phyloP scores from a whole-genome alignment of 2,329 filamentous ascomycete species.

The Fusarium sulawesiense region DNA sequence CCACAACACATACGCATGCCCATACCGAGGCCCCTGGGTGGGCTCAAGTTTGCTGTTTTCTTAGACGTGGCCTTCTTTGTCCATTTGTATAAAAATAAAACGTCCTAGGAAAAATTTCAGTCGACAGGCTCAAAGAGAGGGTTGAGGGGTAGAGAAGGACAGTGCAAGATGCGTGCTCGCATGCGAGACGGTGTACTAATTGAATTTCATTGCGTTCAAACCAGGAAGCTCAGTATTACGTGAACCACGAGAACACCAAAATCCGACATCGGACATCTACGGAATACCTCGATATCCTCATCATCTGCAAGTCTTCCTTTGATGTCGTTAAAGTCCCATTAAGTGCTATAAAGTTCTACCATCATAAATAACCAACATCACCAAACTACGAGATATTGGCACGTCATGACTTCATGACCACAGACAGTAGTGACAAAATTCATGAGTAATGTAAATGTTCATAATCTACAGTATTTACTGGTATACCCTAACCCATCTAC shows the following conservation, averaged over 20 bases:
- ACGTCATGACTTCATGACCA: background rate
- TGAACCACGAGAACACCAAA: background rate
- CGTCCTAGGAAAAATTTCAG: constrained; percentile 46
- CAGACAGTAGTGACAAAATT: background rate
- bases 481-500: background rate
- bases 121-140: constrained; percentile 34
- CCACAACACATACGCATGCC: constrained; percentile 30
- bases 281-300: background rate
- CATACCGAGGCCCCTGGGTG: constrained; percentile 36
- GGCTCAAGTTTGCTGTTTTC: constrained; percentile 48
- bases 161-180: constrained; percentile 30
- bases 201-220: constrained; percentile 34
- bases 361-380: background rate
- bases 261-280: background rate
- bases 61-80: constrained; percentile 51
- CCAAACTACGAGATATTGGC: background rate
- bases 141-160: constrained; percentile 22
- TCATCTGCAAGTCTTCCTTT: background rate
- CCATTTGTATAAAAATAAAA: constrained; percentile 55
- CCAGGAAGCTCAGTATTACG: background rate
- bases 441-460: background rate
- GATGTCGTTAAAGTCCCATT: background rate
- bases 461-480: constrained; percentile 2
- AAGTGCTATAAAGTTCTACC: background rate
- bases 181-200: constrained; percentile 42